Base-by-base conservation (phyloP, 768 basidiomycete species). In the Boletus barrowsii region DNA sequence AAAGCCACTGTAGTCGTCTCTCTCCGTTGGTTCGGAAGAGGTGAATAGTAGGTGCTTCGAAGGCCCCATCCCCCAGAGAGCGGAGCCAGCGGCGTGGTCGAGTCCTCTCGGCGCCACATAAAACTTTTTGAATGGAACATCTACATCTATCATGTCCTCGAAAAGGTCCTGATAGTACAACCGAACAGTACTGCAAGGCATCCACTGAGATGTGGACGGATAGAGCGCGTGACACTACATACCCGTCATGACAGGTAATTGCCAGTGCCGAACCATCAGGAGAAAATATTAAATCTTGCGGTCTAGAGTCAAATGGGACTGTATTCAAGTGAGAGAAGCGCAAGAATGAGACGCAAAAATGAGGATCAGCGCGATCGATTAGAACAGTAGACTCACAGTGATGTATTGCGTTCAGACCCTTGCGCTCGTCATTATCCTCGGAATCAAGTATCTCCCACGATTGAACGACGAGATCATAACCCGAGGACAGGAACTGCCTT, bases 11-110 rank as follows among this genome's bases (percentile, higher is more conserved):
- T 66, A 61, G 11, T 46, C 54, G 1, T 43, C 32, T 35, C 11
- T 42, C 4, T 43, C 20, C 50, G 13, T 58, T 5, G 82, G 77
- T 57, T 85, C 84, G 1, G 83, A 81, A 2, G 83, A 86, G 1
- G 81, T 79, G 63, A 83, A 84, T 14, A 87, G 56, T 11, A 72
- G 54, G 14, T 72, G 58, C 0, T 71, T 56, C 0, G 80, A 77
- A 0, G 62, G 45, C 1, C 67, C 76, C 18, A 33, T 42, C 2
- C 85, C 85, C 86, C 86, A 88, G 10, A 67, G 64, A 22, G 82
- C 75, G 7, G 77, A 67, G 4, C 83, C 84, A 29, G 76, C 64
- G 22, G 68, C 67, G 13, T 73, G 73, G 14, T 33, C 47, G 3
- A 59, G 61, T 15, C 49, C 45, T 36, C 46, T 49, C 22, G 63